Base-by-base conservation (phyloP, 2,329 filamentous ascomycete species). In the Penicillium sp. region DNA sequence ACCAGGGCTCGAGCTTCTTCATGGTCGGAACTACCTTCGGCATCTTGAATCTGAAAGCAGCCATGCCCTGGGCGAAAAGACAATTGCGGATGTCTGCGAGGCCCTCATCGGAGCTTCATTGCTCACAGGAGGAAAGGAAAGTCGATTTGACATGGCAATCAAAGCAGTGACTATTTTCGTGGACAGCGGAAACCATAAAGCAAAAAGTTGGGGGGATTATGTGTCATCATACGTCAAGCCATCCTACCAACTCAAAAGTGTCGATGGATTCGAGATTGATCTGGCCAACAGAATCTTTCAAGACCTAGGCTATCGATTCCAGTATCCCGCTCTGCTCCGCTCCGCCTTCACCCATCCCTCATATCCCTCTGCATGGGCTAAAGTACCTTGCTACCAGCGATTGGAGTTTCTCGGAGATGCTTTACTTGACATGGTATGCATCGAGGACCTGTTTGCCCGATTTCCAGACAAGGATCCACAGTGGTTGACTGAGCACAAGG, bases 401-500 rank as follows among this genome's bases (percentile, higher is more conserved):
- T 84, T 98, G 0, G 93, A 98, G 66, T 98, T 98, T 64, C 78
- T 98, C 0, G 93, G 93, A 0, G 95, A 98, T 70, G 86, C 93
- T 0, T 80, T 98, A 2, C 85, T 96, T 1, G 93, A 97, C 70
- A 90, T 93, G 85, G 89, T 82, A 11, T 91, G 89, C 66, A 88
- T 98, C 53, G 89, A 93, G 65, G 86, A 90, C 65, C 81, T 99
- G 4, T 98, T 91, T 75, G 82, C 86, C 63, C 82, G 80, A 3
- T 91, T 90, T 65, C 91, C 92, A 0, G 79, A 85, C 51, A 90
- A 89, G 56, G 92, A 96, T 68, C 93, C 95, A 0, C 93, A 98
- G 71, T 98, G 93, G 93, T 81, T 99, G 57, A 98, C 95, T 0
- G 95, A 98, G 75, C 93, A 98, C 81, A 98, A 98, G 65, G 79